Evolutionary conservation across 2,329 filamentous ascomycete species (phyloP), one percentile per base, ranked within the genome.

Genomic region (Fusarium mundagurra): DNA sequence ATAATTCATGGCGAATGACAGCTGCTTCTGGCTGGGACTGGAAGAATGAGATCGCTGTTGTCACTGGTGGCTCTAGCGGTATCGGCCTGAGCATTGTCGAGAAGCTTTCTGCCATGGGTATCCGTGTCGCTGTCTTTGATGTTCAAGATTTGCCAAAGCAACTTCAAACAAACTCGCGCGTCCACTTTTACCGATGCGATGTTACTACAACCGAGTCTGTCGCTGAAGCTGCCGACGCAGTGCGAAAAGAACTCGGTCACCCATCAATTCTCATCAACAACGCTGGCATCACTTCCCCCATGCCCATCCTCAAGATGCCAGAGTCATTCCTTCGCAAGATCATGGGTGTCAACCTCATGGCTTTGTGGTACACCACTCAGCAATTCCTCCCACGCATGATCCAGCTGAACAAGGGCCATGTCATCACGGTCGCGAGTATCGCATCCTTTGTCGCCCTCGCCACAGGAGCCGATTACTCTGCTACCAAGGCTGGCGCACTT

Each of bases 241-340:
- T 88, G 18, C 81, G 82, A 6, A 72, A 79, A 14, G 79, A 83
- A 8, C 82, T 92, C 38, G 92, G 92, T 29, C 79, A 88, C 55
- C 92, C 92, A 0, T 92, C 92, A 0, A 85, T 94, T 63, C 85
- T 94, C 6, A 90, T 93, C 84, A 93, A 93, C 83, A 93, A 93
- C 77, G 92, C 92, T 10, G 92, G 91, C 69, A 86, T 92, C 51
- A 88, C 87, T 16, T 85, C 85, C 53, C 90, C 89, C 50, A 87
- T 87, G 69, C 86, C 86, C 17, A 88, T 94, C 73, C 86, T 94
- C 57, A 84, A 87, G 31, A 82, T 86, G 48, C 85, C 86, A 0
- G 87, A 90, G 68, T 84, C 83, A 17, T 87, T 90, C 71, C 85
- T 92, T 61, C 87, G 87, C 24, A 88, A 89, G 69, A 92, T 91